Percentiles rank a stretch among this genome's conserved stretches.
These are phyloP conservation scores for Allium cepa DNA, from an alignment of 106 monocot genomes.

Conservation along the genomic window DNA sequence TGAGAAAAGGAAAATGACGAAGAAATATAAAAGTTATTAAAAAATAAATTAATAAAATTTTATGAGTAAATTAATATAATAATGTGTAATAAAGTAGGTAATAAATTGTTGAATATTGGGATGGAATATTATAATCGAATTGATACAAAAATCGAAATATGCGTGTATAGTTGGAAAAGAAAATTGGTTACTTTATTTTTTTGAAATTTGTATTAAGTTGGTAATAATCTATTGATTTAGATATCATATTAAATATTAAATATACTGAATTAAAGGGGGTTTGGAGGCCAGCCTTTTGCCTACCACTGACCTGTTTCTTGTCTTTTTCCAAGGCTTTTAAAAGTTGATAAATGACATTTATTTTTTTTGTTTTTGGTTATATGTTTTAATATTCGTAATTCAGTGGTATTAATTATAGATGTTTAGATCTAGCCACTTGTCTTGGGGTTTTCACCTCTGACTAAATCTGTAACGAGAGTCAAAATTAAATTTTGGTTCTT, in stretches of 20 bases:
- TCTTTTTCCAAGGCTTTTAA: constrained; percentile 10
- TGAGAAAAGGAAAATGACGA: not conserved
- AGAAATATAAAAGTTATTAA: not conserved
- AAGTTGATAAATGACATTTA: not conserved
- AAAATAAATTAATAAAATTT: not conserved
- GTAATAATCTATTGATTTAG: constrained; percentile 7
- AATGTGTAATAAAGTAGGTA: not conserved
- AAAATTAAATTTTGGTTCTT: no score
- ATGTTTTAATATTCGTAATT: no score
- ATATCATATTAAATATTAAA: not conserved
- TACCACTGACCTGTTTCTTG: constrained; percentile 13
- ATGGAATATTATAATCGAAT: constrained; percentile 13
- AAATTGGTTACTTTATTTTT: not conserved
- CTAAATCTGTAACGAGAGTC: no score
- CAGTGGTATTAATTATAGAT: no score
- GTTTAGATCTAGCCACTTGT: no score
- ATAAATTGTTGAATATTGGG: constrained; percentile 1
- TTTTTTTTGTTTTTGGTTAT: no score
- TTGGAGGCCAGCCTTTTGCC: constrained; percentile 13
- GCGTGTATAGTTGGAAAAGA: constrained; percentile 7
- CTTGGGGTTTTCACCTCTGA: no score
- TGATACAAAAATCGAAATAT: constrained; percentile 19
- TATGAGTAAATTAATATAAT: not conserved
- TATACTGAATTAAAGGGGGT: constrained; percentile 9
- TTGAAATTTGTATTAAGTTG: not conserved